A percentile compares a stretch with the other conserved stretches of the same genome.
Conservation (phyloP, 768 basidiomycete genomes). For the Boletus coccyginus region DNA sequence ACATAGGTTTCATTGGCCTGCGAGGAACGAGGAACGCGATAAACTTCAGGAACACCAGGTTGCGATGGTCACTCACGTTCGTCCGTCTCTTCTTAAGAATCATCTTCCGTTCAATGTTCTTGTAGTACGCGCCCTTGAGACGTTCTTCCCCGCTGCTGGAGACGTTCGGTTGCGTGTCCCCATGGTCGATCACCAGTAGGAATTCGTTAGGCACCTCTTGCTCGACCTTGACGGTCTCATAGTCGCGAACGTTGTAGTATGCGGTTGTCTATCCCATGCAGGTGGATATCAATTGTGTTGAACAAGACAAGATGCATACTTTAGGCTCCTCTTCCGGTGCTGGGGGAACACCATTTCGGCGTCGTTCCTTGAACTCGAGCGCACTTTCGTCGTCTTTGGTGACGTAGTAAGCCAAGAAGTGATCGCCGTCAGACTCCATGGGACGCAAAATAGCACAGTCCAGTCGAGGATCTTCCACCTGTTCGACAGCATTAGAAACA, state of each 20-base stretch:
- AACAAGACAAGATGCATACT: constrained; percentile 33
- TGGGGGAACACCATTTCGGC: constrained; percentile 41
- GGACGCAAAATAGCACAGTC: constrained; percentile 86
- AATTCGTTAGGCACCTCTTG: constrained; percentile 86
- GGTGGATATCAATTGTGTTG: not conserved
- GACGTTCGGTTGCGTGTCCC: constrained; percentile 36
- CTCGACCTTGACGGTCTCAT: constrained; percentile 84
- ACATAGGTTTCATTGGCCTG: constrained; percentile 70
- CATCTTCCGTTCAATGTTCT: constrained; percentile 88
- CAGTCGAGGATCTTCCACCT: constrained; percentile 76
- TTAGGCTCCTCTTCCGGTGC: constrained; percentile 54
- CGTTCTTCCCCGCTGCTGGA: constrained; percentile 39
- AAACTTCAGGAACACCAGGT: not conserved
- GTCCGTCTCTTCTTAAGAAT: constrained; percentile 79
- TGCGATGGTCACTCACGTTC: constrained; percentile 50
- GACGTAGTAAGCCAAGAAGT: constrained; percentile 84
- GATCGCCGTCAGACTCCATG: constrained; percentile 86
- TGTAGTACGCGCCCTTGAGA: constrained; percentile 79
- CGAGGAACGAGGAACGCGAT: not conserved
- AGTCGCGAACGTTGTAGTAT: constrained; percentile 80
- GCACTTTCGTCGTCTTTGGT: constrained; percentile 75
- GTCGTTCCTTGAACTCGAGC: constrained; percentile 57
- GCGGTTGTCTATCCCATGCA: constrained; percentile 49
- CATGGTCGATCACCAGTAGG: constrained; percentile 70
- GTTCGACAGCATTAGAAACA: not conserved